These are phyloP conservation scores for Corchorus olitorius DNA, from an alignment of 345 rosid species.

Conservation along the genomic window DNA sequence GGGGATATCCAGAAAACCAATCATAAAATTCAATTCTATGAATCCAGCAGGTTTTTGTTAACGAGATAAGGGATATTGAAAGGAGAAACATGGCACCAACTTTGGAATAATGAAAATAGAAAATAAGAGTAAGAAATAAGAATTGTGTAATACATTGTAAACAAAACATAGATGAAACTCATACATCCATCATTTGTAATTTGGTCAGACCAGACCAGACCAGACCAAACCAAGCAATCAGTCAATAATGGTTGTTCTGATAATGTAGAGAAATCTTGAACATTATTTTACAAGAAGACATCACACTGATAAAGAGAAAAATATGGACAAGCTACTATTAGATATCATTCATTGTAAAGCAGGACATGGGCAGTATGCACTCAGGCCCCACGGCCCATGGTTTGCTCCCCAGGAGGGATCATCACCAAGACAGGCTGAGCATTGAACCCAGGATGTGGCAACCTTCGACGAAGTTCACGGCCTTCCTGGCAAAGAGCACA, in stretches of 20 bases:
- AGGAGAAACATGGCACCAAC: neutral
- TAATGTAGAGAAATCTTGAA: neutral
- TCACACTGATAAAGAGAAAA: neutral
- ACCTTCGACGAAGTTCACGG: conserved; percentile 86
- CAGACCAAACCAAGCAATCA: neutral
- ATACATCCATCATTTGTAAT: neutral
- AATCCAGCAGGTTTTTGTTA: neutral
- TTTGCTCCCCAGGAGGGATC: conserved; percentile 74
- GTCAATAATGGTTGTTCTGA: neutral
- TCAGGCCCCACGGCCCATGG: conserved; percentile 69
- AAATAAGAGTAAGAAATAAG: neutral
- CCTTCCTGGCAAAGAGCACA: conserved; percentile 99
- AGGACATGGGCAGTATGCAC: conserved; percentile 12
- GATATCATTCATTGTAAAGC: neutral
- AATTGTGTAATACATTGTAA: neutral
- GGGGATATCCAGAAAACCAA: too few relatives aligned
- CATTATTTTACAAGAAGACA: conserved; percentile 3
- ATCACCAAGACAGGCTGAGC: conserved; percentile 68
- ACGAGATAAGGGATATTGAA: neutral
- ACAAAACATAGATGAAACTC: conserved; percentile 1
- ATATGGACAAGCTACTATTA: conserved; percentile 12
- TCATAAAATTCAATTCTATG: too few relatives aligned
- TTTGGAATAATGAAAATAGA: neutral
- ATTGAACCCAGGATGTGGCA: conserved; percentile 84
- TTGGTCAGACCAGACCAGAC: neutral